Conservation (phyloP, 805 yeast species). For the Kluyveromyces starmeri region DNA sequence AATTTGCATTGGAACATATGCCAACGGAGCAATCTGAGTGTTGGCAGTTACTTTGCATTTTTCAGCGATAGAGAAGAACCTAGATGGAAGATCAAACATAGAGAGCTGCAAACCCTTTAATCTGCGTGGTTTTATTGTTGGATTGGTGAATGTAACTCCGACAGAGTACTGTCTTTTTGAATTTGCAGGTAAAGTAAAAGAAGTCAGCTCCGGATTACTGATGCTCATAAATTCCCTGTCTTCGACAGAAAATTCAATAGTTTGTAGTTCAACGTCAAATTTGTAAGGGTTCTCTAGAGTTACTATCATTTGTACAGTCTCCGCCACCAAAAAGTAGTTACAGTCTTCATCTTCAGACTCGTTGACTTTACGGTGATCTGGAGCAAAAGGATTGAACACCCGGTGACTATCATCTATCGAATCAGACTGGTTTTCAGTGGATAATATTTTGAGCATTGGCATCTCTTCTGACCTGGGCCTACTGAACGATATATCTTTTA, state of each 20-base stretch:
- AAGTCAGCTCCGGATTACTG: slow-evolving; percentile 10
- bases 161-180: slow-evolving; percentile 30
- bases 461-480: slow-evolving; percentile 20
- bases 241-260: slow-evolving; percentile 32
- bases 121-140: slow-evolving; percentile 10
- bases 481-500: slow-evolving; percentile 41
- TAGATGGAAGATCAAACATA: slow-evolving; percentile 16
- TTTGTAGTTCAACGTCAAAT: slow-evolving; percentile 56
- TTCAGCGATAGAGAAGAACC: slow-evolving; percentile 14
- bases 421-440: slow-evolving; percentile 6
- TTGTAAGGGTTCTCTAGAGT: slow-evolving; percentile 71
- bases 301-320: slow-evolving; percentile 48
- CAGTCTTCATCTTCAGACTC: slow-evolving; percentile 11
- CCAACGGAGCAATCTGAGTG: neutral
- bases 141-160: slow-evolving; percentile 14
- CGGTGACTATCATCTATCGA: slow-evolving; percentile 31
- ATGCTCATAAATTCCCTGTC: slow-evolving; percentile 23
- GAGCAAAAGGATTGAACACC: slow-evolving; percentile 49
- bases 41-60: neutral
- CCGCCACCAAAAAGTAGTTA: slow-evolving; percentile 42
- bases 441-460: slow-evolving; percentile 7
- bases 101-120: slow-evolving; percentile 17
- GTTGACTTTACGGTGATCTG: slow-evolving; percentile 10
- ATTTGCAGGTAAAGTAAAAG: slow-evolving; percentile 31
- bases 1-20: neutral